Conservation (phyloP, 2,329 filamentous ascomycete species). For the Penicillium griseofulvum region DNA sequence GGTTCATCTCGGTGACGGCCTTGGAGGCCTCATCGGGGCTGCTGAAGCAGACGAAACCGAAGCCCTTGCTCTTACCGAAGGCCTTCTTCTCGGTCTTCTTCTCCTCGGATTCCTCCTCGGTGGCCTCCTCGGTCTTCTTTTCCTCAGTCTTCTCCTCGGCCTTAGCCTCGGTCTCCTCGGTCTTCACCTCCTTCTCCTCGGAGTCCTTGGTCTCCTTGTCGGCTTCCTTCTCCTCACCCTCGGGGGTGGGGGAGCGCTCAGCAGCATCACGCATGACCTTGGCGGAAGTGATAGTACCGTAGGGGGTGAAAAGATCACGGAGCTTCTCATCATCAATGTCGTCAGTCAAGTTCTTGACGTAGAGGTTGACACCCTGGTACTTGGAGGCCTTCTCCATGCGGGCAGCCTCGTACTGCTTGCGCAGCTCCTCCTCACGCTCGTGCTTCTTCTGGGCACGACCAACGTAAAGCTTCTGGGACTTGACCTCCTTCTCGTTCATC, state of each 20-base stretch:
- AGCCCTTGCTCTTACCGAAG: slow-evolving; percentile 98
- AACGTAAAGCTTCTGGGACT: slow-evolving; percentile 93
- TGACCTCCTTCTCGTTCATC: slow-evolving; percentile 88
- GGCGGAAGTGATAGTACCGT: slow-evolving; percentile 93
- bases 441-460: slow-evolving; percentile 99
- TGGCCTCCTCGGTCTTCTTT: slow-evolving; percentile 51
- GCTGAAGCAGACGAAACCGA: slow-evolving; percentile 99
- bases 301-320: slow-evolving; percentile 85
- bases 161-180: slow-evolving; percentile 45
- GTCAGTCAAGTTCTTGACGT: slow-evolving; percentile 98
- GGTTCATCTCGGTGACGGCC: slow-evolving; percentile 99
- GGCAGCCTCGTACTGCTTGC: slow-evolving; percentile 97
- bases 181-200: slow-evolving; percentile 40
- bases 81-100: slow-evolving; percentile 62
- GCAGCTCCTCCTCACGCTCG: slow-evolving; percentile 98
- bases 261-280: slow-evolving; percentile 94
- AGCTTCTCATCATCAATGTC: slow-evolving; percentile 98
- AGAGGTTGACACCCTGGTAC: slow-evolving; percentile 98
- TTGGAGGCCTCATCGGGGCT: slow-evolving; percentile 99
- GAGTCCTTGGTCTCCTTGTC: slow-evolving; percentile 47
- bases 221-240: slow-evolving; percentile 54
- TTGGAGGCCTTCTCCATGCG: slow-evolving; percentile 98
- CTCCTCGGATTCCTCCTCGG: slow-evolving; percentile 54
- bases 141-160: slow-evolving; percentile 47
- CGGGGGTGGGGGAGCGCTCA: slow-evolving; percentile 44